phyloP scores from a whole-genome alignment of 768 basidiomycete species.

The Chlorophyllum brunneum region DNA sequence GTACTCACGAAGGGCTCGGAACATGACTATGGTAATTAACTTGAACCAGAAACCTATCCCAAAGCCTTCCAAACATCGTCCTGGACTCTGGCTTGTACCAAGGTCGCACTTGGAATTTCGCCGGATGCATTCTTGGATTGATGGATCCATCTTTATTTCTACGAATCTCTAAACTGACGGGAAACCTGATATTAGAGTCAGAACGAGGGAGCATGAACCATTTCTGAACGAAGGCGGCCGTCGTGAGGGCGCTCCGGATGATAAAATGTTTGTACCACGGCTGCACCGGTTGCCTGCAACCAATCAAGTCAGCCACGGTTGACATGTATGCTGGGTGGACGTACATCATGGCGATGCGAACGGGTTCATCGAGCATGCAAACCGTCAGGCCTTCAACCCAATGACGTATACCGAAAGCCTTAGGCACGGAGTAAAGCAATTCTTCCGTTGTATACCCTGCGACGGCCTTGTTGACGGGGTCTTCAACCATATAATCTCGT shows the following conservation, averaged over 20 bases:
- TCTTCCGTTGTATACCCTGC: slow-evolving; percentile 38
- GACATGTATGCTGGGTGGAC: slow-evolving; percentile 15
- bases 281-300: slow-evolving; percentile 32
- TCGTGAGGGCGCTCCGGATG: slow-evolving; percentile 19
- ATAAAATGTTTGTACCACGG: slow-evolving; percentile 29
- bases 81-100: slow-evolving; percentile 43
- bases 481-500: slow-evolving; percentile 36
- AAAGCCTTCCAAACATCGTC: slow-evolving; percentile 21
- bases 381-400: slow-evolving; percentile 31
- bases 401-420: slow-evolving; percentile 31
- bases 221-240: slow-evolving; percentile 29
- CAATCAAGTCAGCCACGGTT: neutral
- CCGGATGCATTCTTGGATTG: slow-evolving; percentile 32
- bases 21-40: slow-evolving; percentile 33
- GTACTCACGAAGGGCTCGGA: slow-evolving; percentile 33
- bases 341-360: slow-evolving; percentile 47
- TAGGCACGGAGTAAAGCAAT: slow-evolving; percentile 34
- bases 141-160: slow-evolving; percentile 16
- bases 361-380: slow-evolving; percentile 38
- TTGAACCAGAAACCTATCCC: slow-evolving; percentile 28
- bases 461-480: slow-evolving; percentile 34
- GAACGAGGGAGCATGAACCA: slow-evolving; percentile 37
- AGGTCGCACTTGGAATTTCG: slow-evolving; percentile 31
- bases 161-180: slow-evolving; percentile 23
- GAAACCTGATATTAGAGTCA: slow-evolving; percentile 13